phyloP scores from a whole-genome alignment of 2,329 filamentous ascomycete genomes.

The Geosmithia putterillii region DNA sequence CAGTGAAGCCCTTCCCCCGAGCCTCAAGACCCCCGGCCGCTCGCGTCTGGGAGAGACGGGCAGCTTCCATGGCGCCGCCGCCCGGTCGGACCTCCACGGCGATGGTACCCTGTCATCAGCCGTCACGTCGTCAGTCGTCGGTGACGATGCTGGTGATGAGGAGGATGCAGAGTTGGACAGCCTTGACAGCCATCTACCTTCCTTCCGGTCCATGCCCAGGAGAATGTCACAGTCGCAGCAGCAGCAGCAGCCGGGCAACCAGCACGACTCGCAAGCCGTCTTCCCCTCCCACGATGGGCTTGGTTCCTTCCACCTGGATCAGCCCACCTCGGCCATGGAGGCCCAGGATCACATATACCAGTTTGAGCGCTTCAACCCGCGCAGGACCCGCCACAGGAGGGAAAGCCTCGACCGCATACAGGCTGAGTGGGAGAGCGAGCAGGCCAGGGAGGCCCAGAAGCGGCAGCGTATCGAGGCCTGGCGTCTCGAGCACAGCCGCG shows the following conservation, averaged over 20 bases:
- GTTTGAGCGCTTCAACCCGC: conserved; percentile 76
- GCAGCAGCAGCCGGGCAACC: conserved; percentile 5
- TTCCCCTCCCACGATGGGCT: conserved; percentile 89
- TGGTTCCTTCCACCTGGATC: conserved; percentile 65
- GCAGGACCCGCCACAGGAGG: conserved; percentile 41
- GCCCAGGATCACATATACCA: conserved; percentile 80
- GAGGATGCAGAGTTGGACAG: conserved; percentile 73
- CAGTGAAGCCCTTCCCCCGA: conserved; percentile 49
- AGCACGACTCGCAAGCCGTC: conserved; percentile 47
- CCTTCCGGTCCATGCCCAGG: conserved; percentile 57
- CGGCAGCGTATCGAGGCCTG: conserved; percentile 80
- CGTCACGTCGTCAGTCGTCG: conserved; percentile 20
- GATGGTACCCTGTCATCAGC: conserved; percentile 27
- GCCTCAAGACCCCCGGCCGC: conserved; percentile 52
- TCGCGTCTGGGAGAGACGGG: conserved; percentile 72
- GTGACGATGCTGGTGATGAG: conserved; percentile 37
- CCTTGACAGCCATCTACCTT: conserved; percentile 81
- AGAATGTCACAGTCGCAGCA: conserved; percentile 10
- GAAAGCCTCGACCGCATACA: conserved; percentile 41
- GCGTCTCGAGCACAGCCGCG: conserved; percentile 80
- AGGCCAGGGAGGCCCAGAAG: conserved; percentile 56
- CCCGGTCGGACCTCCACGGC: conserved; percentile 42
- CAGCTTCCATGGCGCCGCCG: conserved; percentile 58
- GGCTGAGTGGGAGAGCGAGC: conserved; percentile 38
- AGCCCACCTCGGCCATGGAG: conserved; percentile 36